Evolutionary conservation across 768 basidiomycete genomes (phyloP).

Genomic region (Agaricus blazei): DNA sequence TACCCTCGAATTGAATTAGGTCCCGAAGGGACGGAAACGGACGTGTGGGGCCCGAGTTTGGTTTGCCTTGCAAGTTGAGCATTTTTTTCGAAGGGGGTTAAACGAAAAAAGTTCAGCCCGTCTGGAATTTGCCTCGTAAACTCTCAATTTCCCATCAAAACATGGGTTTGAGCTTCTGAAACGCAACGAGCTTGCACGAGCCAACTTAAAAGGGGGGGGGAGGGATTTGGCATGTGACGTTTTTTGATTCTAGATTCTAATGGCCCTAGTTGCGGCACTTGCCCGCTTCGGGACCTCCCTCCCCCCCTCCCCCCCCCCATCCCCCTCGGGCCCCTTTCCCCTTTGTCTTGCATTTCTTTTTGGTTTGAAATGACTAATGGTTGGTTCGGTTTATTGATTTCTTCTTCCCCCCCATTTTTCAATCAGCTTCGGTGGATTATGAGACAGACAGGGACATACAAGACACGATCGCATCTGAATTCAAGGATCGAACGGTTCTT

Average conservation of each 20-base stretch:
- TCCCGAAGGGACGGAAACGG: not conserved
- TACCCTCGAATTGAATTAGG: not conserved
- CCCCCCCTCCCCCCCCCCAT: no score
- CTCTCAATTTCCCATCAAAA: no score
- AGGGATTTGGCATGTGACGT: not conserved
- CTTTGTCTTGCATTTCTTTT: no score
- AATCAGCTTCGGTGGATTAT: slow-evolving; percentile 75
- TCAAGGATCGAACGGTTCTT: slow-evolving; percentile 77
- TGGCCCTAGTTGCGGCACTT: no score
- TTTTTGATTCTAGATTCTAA: not conserved
- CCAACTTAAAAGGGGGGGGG: not conserved
- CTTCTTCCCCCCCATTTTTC: no score
- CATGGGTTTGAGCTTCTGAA: no score
- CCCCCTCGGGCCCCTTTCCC: no score
- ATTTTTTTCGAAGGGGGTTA: not conserved
- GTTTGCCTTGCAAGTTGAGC: not conserved
- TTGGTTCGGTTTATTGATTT: not conserved
- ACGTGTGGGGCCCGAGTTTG: not conserved
- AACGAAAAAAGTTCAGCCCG: no score
- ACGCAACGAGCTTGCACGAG: no score
- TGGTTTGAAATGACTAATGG: not conserved
- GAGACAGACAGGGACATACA: slow-evolving; percentile 92
- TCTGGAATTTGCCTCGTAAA: not conserved
- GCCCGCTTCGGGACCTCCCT: no score
- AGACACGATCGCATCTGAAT: slow-evolving; percentile 81